Evolutionary conservation across 805 yeast species (phyloP), one percentile per base, ranked within the genome.

Genomic region (Kregervanrija delftensis): DNA sequence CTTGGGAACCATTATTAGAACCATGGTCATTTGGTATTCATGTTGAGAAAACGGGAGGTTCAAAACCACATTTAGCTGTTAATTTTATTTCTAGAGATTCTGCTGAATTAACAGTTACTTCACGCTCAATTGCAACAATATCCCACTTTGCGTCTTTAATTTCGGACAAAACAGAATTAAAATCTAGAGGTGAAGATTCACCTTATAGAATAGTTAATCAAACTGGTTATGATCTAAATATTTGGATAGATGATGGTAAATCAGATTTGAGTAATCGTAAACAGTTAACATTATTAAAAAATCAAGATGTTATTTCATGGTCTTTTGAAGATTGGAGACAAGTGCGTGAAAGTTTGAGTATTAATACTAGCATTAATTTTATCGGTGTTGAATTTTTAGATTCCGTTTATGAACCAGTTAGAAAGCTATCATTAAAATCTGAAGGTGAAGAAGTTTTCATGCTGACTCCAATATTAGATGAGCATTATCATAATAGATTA

Each of bases 1-100:
- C 88, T 0, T 90, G 99, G 98, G 98, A 93, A 56, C 97, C 99
- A 0, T 67, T 93, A 39, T 61, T 93, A 41, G 99, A 93, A 57
- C 83, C 91, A 0, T 85, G 96, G 86, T 82, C 87, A 6, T 69
- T 91, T 41, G 80, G 87, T 0, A 64, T 86, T 11, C 87, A 85
- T 59, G 77, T 84, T 2, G 70, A 86, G 1, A 76, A 74, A 43
- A 64, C 65, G 0, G 47, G 58, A 0, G 69, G 68, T 11, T 73
- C 78, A 0, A 71, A 72, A 5, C 68, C 74, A 5, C 68, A 76
- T 14, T 55, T 83, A 3, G 59, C 73, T 33, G 69, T 91, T 38
- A 90, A 87, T 55, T 66, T 93, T 5, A 76, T 77, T n/a, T 83
- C 96, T 0, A 70, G 87, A 47, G 76, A 84, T 51, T 62, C 80